Evolutionary conservation across 2,329 filamentous ascomycete species (phyloP), one percentile per base, ranked within the genome.

Genomic region (Zopfia rhizophila): DNA sequence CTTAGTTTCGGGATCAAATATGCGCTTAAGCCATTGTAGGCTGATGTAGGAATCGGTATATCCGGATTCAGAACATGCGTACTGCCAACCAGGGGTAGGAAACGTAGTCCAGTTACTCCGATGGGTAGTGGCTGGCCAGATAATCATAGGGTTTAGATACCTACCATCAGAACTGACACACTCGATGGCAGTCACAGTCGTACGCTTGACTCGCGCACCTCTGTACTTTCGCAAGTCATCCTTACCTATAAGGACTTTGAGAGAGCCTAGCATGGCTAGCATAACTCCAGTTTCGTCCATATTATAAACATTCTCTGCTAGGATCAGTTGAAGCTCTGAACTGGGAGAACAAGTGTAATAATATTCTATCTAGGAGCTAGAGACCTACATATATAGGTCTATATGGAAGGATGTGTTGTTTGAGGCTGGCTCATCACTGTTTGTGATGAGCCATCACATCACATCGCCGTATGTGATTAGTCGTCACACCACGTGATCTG

Each of bases 1-100:
- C 55, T 56, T 65, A 4, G 67, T 73, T 50, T 68, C 25, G 8
- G 63, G 66, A 50, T 74, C 50, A 54, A 73, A 73, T 3, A 74
- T 51, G 36, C 43, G 53, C 42, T 52, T 65, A 12, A 73, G 48
- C 69, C 56, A 74, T 43, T 73, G 45, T 7, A 72, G 56, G 52
- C 61, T 72, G 21, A 72, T 70, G 17, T 64, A 56, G 7, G 59
- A 68, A 46, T 72, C 46, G 25, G 50, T 56, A 43, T 66, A 65
- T 24, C 59, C 44, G 24, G 38, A 53, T 24, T 45, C 23, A 18
- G 36, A 50, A 23, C 19, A 38, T 11, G 33, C 38, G 25, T 48
- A 54, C 13, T 41, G 32, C 55, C 42, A 58, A 30, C 44, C 38
- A 38, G 50, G 55, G 13, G 50, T 55, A 12, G 43, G 44, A 38